These are phyloP conservation scores for Phytophthora chlamydospora DNA, from an alignment of 352 stramenopile genomes.

Conservation along the genomic window DNA sequence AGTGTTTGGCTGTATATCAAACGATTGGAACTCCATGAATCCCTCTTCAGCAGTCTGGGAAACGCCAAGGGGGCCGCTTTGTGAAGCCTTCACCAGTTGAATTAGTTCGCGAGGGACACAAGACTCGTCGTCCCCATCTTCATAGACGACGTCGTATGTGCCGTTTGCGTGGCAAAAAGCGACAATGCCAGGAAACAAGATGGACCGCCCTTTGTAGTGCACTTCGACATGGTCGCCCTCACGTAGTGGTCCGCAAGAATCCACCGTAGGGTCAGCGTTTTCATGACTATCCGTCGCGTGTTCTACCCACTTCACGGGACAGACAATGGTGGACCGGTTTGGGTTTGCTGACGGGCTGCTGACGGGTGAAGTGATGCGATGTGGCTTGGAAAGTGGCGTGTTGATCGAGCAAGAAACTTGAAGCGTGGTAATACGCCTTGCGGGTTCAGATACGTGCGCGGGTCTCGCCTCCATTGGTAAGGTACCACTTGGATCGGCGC, in stretches of 20 bases:
- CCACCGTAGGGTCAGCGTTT: neutral
- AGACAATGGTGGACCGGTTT: constrained; percentile 15
- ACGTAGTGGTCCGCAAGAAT: constrained; percentile 1
- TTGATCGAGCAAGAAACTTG: neutral
- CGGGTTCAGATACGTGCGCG: too few relatives aligned
- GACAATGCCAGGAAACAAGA: constrained; percentile 18
- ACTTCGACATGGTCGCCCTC: constrained; percentile 27
- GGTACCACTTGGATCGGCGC: too few relatives aligned
- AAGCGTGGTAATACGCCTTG: too few relatives aligned
- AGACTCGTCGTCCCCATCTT: constrained; percentile 38
- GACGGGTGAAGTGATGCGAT: neutral
- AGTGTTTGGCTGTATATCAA: too few relatives aligned
- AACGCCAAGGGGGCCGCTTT: neutral
- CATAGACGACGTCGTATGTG: constrained; percentile 32
- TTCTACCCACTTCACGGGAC: constrained; percentile 27
- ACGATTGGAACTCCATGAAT: neutral
- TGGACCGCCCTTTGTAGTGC: constrained; percentile 14
- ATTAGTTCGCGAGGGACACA: constrained; percentile 35
- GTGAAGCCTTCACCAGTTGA: constrained; percentile 4
- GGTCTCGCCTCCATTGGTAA: too few relatives aligned
- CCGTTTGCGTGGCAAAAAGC: constrained; percentile 17
- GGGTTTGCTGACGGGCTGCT: neutral
- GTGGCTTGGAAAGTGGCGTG: neutral
- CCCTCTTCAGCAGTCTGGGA: neutral
- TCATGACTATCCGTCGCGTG: neutral